Evolutionary conservation across 2,329 filamentous ascomycete species (phyloP).

Genomic region (Trichoderma sp.): DNA sequence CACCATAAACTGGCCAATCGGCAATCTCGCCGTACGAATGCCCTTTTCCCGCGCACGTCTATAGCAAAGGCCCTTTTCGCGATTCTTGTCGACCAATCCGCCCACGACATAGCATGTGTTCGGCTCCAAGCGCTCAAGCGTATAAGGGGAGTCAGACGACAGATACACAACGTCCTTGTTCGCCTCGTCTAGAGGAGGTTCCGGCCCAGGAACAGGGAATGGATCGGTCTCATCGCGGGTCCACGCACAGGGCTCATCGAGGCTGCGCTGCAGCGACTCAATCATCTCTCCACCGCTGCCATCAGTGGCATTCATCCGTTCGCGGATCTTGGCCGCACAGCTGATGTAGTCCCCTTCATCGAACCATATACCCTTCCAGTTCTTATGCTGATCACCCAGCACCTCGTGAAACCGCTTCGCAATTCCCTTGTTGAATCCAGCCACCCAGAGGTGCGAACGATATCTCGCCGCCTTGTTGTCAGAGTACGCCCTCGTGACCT

Average conservation of each 20-base stretch:
- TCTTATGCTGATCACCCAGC: slow-evolving; percentile 67
- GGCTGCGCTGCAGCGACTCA: slow-evolving; percentile 54
- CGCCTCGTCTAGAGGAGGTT: slow-evolving; percentile 37
- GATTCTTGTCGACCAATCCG: slow-evolving; percentile 92
- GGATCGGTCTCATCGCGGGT: slow-evolving; percentile 37
- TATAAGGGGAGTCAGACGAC: slow-evolving; percentile 86
- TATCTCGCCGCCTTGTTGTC: slow-evolving; percentile 74
- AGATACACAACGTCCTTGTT: slow-evolving; percentile 73
- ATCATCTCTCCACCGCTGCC: slow-evolving; percentile 57
- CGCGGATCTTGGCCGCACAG: slow-evolving; percentile 65
- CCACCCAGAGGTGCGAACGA: slow-evolving; percentile 72
- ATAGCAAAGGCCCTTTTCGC: slow-evolving; percentile 93
- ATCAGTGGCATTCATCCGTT: slow-evolving; percentile 58
- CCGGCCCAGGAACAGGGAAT: slow-evolving; percentile 39
- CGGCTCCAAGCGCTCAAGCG: slow-evolving; percentile 78
- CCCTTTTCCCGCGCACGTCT: slow-evolving; percentile 72
- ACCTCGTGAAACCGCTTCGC: slow-evolving; percentile 78
- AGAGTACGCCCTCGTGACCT: slow-evolving; percentile 86
- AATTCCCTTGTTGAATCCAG: slow-evolving; percentile 74
- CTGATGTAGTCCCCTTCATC: slow-evolving; percentile 72
- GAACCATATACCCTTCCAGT: slow-evolving; percentile 79
- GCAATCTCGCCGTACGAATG: slow-evolving; percentile 85
- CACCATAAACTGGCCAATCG: slow-evolving; percentile 92
- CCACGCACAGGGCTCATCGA: slow-evolving; percentile 37
- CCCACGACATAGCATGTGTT: slow-evolving; percentile 92